phyloP scores from a whole-genome alignment of 495 filamentous ascomycete species.

The Bombardia bombarda region DNA sequence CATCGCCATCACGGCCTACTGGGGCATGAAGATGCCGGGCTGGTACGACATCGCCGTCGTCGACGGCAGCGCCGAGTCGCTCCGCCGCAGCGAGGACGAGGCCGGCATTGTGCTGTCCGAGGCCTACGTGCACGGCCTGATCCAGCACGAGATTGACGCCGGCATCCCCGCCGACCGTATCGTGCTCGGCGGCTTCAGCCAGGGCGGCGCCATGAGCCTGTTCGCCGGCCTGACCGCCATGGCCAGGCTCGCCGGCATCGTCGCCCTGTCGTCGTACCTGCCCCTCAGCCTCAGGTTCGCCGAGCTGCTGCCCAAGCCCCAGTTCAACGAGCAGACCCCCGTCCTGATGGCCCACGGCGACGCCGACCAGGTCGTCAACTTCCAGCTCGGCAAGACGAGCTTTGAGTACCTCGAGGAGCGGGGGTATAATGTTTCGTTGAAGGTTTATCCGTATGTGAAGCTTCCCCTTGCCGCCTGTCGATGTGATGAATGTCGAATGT shows the following conservation, averaged over 20 bases:
- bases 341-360: conserved; percentile 86
- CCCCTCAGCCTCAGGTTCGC: conserved; percentile 64
- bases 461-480: background rate
- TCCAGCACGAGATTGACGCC: conserved; percentile 72
- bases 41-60: conserved; percentile 73
- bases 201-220: conserved; percentile 48
- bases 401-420: conserved; percentile 52
- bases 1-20: conserved; percentile 84
- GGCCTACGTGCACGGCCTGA: conserved; percentile 69
- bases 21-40: conserved; percentile 75
- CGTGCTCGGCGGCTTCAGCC: conserved; percentile 63
- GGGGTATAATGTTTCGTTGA: conserved; percentile 67
- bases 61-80: conserved; percentile 35
- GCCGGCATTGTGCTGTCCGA: conserved; percentile 64
- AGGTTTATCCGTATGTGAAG: conserved; percentile 59
- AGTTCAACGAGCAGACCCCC: conserved; percentile 68
- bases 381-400: conserved; percentile 58
- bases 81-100: conserved; percentile 59
- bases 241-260: conserved; percentile 76
- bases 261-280: conserved; percentile 78
- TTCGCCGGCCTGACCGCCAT: conserved; percentile 63
- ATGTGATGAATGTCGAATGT: background rate
- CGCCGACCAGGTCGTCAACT: conserved; percentile 61
- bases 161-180: conserved; percentile 80
- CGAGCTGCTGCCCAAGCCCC: conserved; percentile 53